These are phyloP conservation scores for Myrmaecium sp. DNA, from an alignment of 2,329 filamentous ascomycete genomes.

Conservation along the genomic window DNA sequence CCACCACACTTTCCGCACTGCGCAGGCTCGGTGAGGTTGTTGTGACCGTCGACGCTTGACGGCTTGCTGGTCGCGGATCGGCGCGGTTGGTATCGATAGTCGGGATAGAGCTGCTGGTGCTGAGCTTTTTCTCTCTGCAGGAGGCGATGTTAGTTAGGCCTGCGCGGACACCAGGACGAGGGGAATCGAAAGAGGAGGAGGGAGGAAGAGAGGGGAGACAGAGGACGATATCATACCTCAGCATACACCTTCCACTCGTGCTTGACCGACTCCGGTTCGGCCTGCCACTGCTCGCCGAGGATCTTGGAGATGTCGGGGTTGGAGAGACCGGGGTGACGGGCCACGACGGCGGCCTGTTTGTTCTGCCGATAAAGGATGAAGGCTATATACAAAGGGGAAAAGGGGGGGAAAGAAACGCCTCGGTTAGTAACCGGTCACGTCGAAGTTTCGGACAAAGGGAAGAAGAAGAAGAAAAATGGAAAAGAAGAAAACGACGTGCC, in stretches of 20 bases:
- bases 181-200: background rate
- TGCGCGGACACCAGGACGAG: too few relatives aligned
- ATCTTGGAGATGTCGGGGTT: conserved; percentile 97
- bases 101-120: conserved; percentile 78
- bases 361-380: conserved; percentile 97
- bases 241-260: conserved; percentile 77
- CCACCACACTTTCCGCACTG: conserved; percentile 58
- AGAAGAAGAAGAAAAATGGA: conserved; percentile 1
- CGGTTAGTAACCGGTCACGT: conserved; percentile 1
- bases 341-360: conserved; percentile 67
- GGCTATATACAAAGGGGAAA: conserved; percentile 42
- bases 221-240: conserved; percentile 46
- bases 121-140: conserved; percentile 67
- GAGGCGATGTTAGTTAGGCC: background rate
- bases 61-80: conserved; percentile 29
- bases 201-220: too few relatives aligned
- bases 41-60: conserved; percentile 26
- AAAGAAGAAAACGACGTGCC: background rate
- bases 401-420: too few relatives aligned
- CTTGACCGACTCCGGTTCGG: conserved; percentile 57
- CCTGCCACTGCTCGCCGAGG: conserved; percentile 82
- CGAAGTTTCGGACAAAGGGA: conserved; percentile 7
- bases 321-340: conserved; percentile 70
- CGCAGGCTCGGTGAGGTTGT: conserved; percentile 14
- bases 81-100: conserved; percentile 85